Evolutionary conservation across 768 basidiomycete genomes (phyloP), one percentile per base, ranked within the genome.

Genomic region (Rhizopogon sp.): DNA sequence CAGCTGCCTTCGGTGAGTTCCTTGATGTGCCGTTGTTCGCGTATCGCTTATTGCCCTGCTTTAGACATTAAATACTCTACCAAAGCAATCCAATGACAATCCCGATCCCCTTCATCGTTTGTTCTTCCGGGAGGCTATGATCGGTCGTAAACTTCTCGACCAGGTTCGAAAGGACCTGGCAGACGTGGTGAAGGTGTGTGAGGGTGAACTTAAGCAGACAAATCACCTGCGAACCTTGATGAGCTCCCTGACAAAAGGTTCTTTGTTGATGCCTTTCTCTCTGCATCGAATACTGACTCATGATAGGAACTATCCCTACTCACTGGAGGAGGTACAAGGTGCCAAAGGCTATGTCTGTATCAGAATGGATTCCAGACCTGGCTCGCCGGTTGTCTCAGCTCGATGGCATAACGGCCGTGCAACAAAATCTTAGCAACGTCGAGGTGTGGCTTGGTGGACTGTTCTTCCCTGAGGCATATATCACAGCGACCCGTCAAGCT

Each of bases 401-500:
- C 39, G 83, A 93, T 51, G 71, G 74, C 33, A 84, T 98, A 54
- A 70, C 69, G 16, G 41, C 59, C n/a, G 67, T 72, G 70, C 67
- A 72, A 13, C 84, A 87, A 58, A 84, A 78, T 63, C 71, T 87
- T 58, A 79, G 74, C 59, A 77, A 89, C 61, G 74, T 89, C 45
- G 84, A 91, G 70, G 89, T 97, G 43, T 93, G 92, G 90, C 82
- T 98, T 13, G 94, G 96, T 22, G 90, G 92, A 0, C 70, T 99
- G 54, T 98, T 98, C 80, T 94, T 90, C 81, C 97, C 96, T 0
- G 92, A 95, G 65, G 95, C 94, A 3, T 98, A 93, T 67, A 81
- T 98, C 63, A 98, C 96, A 1, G 96, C 96, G 2, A 95, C 93
- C 2, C 80, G 96, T 50, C 96, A 99, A 70, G 85, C 91, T n/a